A percentile compares a stretch with the other conserved stretches of the same genome.
phyloP scores from a whole-genome alignment of 2,329 filamentous ascomycete species.

The Penicillium occitanis region DNA sequence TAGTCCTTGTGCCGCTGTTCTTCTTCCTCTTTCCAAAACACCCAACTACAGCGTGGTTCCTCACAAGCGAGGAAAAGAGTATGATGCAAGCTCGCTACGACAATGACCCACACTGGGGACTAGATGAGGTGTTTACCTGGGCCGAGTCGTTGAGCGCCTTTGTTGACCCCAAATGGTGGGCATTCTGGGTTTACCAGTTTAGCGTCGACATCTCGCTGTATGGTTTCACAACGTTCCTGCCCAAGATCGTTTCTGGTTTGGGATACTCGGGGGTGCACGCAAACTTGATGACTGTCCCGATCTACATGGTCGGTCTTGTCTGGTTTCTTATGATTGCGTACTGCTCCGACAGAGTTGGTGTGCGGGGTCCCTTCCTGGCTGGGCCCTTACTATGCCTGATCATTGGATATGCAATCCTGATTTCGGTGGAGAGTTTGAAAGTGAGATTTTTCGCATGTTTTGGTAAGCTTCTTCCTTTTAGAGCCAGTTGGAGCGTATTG shows the following conservation, averaged over 20 bases:
- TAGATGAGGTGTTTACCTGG: constrained; percentile 31
- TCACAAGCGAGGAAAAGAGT: constrained; percentile 22
- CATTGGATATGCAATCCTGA: constrained; percentile 18
- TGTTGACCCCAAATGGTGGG: constrained; percentile 30
- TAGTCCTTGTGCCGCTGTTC: constrained; percentile 24
- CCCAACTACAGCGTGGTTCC: constrained; percentile 33
- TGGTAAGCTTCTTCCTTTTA: constrained; percentile 7
- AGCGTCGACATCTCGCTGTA: constrained; percentile 27
- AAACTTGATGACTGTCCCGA: constrained; percentile 21
- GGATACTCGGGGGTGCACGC: constrained; percentile 19
- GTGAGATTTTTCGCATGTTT: constrained; percentile 17
- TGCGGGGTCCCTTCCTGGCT: constrained; percentile 15
- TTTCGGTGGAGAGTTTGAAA: constrained; percentile 15
- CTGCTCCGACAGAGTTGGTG: constrained; percentile 17
- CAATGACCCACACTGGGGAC: constrained; percentile 29
- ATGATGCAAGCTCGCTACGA: constrained; percentile 31
- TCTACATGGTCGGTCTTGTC: constrained; percentile 19
- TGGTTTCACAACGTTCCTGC: constrained; percentile 21
- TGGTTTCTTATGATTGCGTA: constrained; percentile 17
- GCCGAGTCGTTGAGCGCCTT: constrained; percentile 26
- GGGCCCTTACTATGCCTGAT: constrained; percentile 16
- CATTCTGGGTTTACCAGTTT: constrained; percentile 34
- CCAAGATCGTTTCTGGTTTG: constrained; percentile 19
- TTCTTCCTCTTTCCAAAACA: constrained; percentile 20
- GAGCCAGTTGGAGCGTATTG: neutral